phyloP scores from a whole-genome alignment of 495 filamentous ascomycete species.

The Neurospora sp. region DNA sequence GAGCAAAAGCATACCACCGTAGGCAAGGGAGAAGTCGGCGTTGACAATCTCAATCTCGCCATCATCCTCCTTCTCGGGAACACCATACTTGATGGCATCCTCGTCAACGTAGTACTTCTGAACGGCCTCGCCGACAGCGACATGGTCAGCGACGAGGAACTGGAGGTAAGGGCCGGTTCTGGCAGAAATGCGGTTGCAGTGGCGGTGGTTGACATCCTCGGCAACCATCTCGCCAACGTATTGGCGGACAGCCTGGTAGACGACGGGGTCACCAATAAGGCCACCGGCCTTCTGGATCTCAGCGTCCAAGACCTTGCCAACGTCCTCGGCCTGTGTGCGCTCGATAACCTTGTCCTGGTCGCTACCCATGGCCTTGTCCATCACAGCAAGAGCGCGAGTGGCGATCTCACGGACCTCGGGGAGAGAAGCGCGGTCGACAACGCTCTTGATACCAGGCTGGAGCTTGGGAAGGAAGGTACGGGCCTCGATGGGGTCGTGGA shows the following conservation, averaged over 20 bases:
- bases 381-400: conserved; percentile 68
- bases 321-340: conserved; percentile 62
- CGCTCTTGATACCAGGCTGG: conserved; percentile 82
- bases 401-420: conserved; percentile 93
- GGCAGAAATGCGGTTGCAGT: conserved; percentile 56
- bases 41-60: conserved; percentile 90
- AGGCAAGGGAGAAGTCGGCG: conserved; percentile 93
- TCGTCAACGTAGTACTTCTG: conserved; percentile 66
- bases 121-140: conserved; percentile 51
- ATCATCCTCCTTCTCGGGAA: conserved; percentile 74
- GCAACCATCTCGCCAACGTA: conserved; percentile 81
- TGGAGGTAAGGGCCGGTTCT: conserved; percentile 65
- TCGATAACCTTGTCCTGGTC: conserved; percentile 54
- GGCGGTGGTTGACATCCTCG: conserved; percentile 79
- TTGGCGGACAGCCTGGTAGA: conserved; percentile 55
- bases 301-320: conserved; percentile 60
- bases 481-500: conserved; percentile 94
- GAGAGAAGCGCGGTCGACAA: conserved; percentile 78
- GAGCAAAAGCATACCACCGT: conserved; percentile 95
- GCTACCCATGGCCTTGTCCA: conserved; percentile 86
- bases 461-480: conserved; percentile 93
- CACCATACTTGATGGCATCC: conserved; percentile 76
- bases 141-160: conserved; percentile 48
- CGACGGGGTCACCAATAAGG: conserved; percentile 48
- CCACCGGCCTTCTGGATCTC: conserved; percentile 62